These are phyloP conservation scores for Botryococcus braunii DNA, from an alignment of 163 green algal species.

Conservation along the genomic window DNA sequence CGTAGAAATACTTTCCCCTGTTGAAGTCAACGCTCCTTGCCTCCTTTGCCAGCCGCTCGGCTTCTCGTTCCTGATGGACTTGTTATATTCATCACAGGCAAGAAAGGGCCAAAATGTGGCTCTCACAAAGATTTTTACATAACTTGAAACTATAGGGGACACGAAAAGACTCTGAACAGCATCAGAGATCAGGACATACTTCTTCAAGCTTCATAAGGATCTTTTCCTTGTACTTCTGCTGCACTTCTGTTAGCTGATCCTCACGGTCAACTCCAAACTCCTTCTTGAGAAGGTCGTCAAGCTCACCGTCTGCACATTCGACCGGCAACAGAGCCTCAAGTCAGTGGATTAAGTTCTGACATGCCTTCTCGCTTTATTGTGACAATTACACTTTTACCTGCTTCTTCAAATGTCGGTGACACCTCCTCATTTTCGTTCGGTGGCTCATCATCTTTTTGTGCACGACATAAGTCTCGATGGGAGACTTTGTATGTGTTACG, in stretches of 20 bases:
- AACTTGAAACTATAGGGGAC: neutral
- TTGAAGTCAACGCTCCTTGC: constrained; percentile 31
- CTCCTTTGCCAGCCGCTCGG: constrained; percentile 27
- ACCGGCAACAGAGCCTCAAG: no score
- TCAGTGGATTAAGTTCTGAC: no score
- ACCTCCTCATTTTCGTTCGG: no score
- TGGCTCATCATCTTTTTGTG: no score
- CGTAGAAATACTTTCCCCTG: constrained; percentile 55
- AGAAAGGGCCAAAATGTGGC: neutral
- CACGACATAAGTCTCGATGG: no score
- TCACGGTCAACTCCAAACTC: constrained; percentile 42
- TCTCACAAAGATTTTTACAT: neutral
- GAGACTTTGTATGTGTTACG: no score
- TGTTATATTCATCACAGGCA: constrained; percentile 39
- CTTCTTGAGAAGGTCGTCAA: constrained; percentile 55
- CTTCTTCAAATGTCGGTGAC: no score
- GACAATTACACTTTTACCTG: no score
- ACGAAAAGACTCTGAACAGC: neutral
- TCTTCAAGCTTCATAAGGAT: constrained; percentile 58
- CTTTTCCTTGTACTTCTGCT: constrained; percentile 66
- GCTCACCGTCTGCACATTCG: constrained; percentile 39
- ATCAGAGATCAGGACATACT: constrained; percentile 15
- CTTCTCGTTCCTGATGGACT: constrained; percentile 15
- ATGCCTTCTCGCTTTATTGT: no score
- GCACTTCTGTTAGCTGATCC: constrained; percentile 30